These are phyloP conservation scores for Podospora fimiseda DNA, from an alignment of 495 filamentous ascomycete species.

Conservation along the genomic window DNA sequence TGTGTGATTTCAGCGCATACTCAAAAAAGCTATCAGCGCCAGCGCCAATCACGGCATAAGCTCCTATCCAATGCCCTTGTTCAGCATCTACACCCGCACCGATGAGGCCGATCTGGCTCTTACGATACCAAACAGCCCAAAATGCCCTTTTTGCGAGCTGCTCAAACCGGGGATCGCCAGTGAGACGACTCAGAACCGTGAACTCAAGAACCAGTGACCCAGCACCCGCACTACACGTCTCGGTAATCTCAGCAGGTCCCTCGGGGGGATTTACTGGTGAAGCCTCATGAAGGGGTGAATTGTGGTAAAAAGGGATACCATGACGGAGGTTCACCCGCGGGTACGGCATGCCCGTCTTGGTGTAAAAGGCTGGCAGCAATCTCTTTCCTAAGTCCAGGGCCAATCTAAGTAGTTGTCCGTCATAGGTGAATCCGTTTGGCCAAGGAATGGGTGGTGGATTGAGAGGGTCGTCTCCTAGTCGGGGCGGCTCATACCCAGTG, in stretches of 20 bases:
- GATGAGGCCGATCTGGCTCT: slow-evolving; percentile 80
- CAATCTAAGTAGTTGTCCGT: slow-evolving; percentile 81
- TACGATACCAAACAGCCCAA: slow-evolving; percentile 85
- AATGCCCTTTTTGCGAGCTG: slow-evolving; percentile 85
- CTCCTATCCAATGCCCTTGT: slow-evolving; percentile 79
- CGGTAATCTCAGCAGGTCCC: slow-evolving; percentile 67
- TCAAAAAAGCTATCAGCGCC: slow-evolving; percentile 98
- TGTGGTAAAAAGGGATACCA: slow-evolving; percentile 84
- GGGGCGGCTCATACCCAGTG: slow-evolving; percentile 57
- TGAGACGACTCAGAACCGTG: slow-evolving; percentile 80
- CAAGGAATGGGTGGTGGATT: slow-evolving; percentile 56
- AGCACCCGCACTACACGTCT: slow-evolving; percentile 93
- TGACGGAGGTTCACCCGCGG: slow-evolving; percentile 89
- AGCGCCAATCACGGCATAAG: slow-evolving; percentile 86
- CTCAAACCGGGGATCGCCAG: slow-evolving; percentile 80
- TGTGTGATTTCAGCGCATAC: slow-evolving; percentile 90
- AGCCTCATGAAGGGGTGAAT: slow-evolving; percentile 60
- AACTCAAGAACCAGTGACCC: slow-evolving; percentile 93
- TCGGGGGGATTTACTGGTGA: slow-evolving; percentile 24
- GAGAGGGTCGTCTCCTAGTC: slow-evolving; percentile 25
- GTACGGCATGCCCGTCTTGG: slow-evolving; percentile 86
- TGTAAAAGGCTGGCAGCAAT: slow-evolving; percentile 82
- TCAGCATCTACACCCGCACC: slow-evolving; percentile 91
- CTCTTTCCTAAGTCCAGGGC: slow-evolving; percentile 77
- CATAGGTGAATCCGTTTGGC: slow-evolving; percentile 73